Evolutionary conservation across 352 stramenopile genomes (phyloP), one percentile per base, ranked within the genome.

Genomic region (Plasmopara viticola): DNA sequence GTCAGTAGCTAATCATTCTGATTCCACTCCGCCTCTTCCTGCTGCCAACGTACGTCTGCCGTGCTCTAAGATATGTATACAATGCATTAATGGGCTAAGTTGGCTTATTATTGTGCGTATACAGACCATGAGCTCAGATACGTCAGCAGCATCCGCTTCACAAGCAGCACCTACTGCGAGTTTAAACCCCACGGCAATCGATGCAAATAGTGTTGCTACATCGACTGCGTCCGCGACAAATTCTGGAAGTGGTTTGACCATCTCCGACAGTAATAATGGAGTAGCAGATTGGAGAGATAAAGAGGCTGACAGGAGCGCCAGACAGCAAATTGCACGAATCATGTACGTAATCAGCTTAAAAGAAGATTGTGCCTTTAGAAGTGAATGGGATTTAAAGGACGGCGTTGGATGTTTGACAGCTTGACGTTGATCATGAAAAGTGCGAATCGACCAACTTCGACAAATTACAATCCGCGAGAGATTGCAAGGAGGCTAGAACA

Each of bases 341-440:
- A 94, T 94, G 84, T 94, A 72, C 29, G 78, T 76, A 39, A 41
- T 48, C 43, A 17, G n/a, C 12, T 35, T 6, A 5, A 9, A 34
- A 5, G 30, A 35, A 12, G 20, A 25, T 3, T 25, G 20, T 25
- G 20, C 20, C 20, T 25, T 25, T 25, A n/a, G 20, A 25, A 25
- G 20, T 25, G 20, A 25, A 25, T 25, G 20, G 3, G 3, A 25
- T 25, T 35, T 35, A 12, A 35, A 35, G 31, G 31, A 35, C 31
- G 12, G 35, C 44, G 55, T 44, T 39, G 56, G 43, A 43, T 44
- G 29, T 44, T 56, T 49, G 53, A 39, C 45, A 94, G 84, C 14
- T 75, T 94, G 68, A 94, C 79, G 28, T 63, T 94, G 47, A 94
- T 94, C 17, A 94, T 92, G 79, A 94, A 92, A 64, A 94, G 84